A percentile compares a stretch with the other conserved stretches of the same genome.
phyloP scores from a whole-genome alignment of 2,329 filamentous ascomycete species.

The Hypoxylon sp. region DNA sequence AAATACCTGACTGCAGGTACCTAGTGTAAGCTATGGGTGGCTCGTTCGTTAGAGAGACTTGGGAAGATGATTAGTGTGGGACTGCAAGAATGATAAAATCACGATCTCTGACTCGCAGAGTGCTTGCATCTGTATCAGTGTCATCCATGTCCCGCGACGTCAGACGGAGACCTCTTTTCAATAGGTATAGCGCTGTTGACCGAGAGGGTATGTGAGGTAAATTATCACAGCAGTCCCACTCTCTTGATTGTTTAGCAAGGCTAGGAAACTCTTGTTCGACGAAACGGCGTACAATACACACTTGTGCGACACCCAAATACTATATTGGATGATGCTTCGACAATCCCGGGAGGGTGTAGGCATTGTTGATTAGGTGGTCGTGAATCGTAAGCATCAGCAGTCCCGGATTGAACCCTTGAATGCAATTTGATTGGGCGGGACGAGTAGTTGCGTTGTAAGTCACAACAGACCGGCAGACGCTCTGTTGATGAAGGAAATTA shows the following conservation, averaged over 20 bases:
- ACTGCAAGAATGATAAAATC: conserved; percentile 40
- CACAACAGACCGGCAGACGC: conserved; percentile 35
- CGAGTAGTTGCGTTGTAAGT: conserved; percentile 36
- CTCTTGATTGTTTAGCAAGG: conserved; percentile 12
- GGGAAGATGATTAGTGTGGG: conserved; percentile 27
- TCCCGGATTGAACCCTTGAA: conserved; percentile 38
- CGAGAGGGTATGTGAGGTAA: conserved; percentile 22
- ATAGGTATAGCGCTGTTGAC: conserved; percentile 41
- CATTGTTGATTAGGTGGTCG: conserved; percentile 36
- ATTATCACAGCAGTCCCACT: conserved; percentile 9
- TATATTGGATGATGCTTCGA: conserved; percentile 36
- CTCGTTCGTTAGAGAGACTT: conserved; percentile 26
- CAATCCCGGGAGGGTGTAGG: conserved; percentile 29
- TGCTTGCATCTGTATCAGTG: conserved; percentile 44
- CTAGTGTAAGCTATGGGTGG: conserved; percentile 38
- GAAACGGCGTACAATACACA: conserved; percentile 22
- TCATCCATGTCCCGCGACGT: conserved; percentile 41
- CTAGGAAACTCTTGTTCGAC: conserved; percentile 21
- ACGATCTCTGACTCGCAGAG: conserved; percentile 47
- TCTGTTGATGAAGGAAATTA: conserved; percentile 41
- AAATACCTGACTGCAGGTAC: conserved; percentile 41
- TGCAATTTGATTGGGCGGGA: conserved; percentile 36
- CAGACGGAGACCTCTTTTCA: conserved; percentile 28
- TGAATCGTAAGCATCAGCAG: conserved; percentile 37
- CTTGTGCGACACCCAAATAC: conserved; percentile 27